Evolutionary conservation across 305 asterid genomes (phyloP).

Genomic region (Fraxinus platypoda): DNA sequence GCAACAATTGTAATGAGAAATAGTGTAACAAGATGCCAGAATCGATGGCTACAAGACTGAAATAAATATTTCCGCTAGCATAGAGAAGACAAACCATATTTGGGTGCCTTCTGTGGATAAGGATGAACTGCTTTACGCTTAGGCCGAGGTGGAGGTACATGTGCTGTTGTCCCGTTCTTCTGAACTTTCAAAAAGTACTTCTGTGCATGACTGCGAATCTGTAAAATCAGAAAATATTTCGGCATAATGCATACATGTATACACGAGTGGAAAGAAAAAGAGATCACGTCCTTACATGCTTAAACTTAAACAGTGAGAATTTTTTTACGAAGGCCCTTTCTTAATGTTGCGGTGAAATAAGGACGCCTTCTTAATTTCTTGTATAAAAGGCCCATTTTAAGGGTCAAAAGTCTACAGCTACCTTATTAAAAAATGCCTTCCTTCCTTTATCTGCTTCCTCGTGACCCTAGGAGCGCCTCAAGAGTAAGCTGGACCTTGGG

Average conservation of each 20-base stretch:
- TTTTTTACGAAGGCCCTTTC: not conserved
- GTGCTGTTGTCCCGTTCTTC: conserved; percentile 86
- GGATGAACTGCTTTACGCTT: conserved; percentile 98
- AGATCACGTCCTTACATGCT: not conserved
- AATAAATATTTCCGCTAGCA: conserved; percentile 5
- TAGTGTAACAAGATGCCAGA: conserved; percentile 23
- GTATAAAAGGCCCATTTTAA: not conserved
- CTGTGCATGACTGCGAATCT: conserved; percentile 98
- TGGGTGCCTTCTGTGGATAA: conserved; percentile 92
- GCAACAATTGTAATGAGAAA: conserved; percentile 12
- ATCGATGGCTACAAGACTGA: not conserved
- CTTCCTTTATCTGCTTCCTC: not conserved
- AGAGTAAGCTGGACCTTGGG: not conserved
- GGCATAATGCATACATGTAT: not conserved
- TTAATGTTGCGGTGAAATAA: not conserved
- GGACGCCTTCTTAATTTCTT: not conserved
- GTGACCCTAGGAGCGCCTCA: not conserved
- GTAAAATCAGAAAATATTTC: conserved; percentile 25
- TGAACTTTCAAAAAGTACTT: conserved; percentile 92
- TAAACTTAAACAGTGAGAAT: not conserved
- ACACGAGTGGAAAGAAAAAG: not conserved
- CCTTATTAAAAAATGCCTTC: not conserved
- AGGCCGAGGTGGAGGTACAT: conserved; percentile 99
- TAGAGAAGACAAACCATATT: conserved; percentile 56
- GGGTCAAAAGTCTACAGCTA: not conserved